A percentile compares a stretch with the other conserved stretches of the same genome.
Conservation (phyloP, 1,284 basidiomycete genomes). For the Peniophora sp. region DNA sequence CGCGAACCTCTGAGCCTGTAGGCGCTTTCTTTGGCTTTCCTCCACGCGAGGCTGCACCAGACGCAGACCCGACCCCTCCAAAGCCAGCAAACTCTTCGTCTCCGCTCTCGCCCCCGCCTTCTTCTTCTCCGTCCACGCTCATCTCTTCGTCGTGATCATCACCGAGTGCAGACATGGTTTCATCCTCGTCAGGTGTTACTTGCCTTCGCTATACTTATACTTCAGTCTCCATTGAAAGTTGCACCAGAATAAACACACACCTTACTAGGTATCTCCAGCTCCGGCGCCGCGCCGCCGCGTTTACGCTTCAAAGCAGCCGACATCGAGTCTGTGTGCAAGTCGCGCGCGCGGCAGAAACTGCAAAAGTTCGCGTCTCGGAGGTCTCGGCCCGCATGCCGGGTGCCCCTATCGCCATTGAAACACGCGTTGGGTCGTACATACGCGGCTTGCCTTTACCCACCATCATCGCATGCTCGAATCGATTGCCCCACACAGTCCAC, state of each 20-base stretch:
- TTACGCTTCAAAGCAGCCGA: conserved; percentile 22
- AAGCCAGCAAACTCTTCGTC: not conserved
- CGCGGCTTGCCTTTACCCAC: too few species aligned
- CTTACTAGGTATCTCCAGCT: not conserved
- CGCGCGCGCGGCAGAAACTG: not conserved
- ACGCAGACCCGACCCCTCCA: not conserved
- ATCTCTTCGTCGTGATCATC: conserved; percentile 8
- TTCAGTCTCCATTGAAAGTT: conserved; percentile 4
- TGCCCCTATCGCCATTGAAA: too few species aligned
- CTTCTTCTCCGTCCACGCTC: conserved; percentile 9
- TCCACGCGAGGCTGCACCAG: conserved; percentile 8
- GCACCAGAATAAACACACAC: not conserved
- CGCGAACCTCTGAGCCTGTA: conserved; percentile 67
- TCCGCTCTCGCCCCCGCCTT: not conserved
- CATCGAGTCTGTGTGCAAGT: conserved; percentile 11
- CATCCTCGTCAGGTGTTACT: not conserved
- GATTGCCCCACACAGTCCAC: too few species aligned
- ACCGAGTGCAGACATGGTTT: not conserved
- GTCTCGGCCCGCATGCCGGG: too few species aligned
- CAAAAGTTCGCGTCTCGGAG: not conserved
- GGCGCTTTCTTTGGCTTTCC: conserved; percentile 39
- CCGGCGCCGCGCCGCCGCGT: conserved; percentile 7
- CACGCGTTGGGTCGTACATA: too few species aligned
- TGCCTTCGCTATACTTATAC: conserved; percentile 11
- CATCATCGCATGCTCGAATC: too few species aligned